Percentiles rank a stretch among this genome's conserved stretches.
Evolutionary conservation across 768 basidiomycete genomes (phyloP).

Genomic region (Gymnopilus dilepis): DNA sequence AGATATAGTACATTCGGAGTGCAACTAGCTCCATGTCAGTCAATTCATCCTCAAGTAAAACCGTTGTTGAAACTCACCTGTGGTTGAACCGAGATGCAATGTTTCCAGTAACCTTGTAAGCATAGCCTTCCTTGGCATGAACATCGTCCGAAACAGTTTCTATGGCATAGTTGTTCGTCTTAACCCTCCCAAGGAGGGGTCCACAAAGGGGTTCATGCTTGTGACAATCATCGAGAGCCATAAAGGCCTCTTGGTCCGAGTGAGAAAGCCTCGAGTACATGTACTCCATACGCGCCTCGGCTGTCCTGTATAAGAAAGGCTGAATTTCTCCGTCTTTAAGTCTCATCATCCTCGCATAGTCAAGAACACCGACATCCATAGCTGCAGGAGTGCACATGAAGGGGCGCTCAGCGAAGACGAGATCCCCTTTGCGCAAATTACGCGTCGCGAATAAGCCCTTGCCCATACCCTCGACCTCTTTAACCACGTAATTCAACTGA

Average conservation of each 20-base stretch:
- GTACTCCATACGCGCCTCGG: not conserved
- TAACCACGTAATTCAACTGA: not conserved
- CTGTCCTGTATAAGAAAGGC: not conserved
- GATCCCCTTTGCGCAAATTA: not conserved
- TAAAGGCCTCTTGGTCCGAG: not conserved
- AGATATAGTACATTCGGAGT: not conserved
- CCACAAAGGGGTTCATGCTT: not conserved
- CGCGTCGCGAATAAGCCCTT: not conserved
- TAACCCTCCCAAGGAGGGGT: not conserved
- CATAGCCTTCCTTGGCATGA: not conserved
- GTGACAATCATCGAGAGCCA: not conserved
- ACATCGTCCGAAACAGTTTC: not conserved
- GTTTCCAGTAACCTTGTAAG: not conserved
- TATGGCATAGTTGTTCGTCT: not conserved
- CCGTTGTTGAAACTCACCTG: not conserved
- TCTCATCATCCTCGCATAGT: not conserved
- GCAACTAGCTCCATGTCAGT: slow-evolving; percentile 5
- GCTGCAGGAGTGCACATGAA: not conserved
- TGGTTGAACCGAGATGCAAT: not conserved
- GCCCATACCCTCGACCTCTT: not conserved
- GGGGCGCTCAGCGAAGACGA: slow-evolving; percentile 2
- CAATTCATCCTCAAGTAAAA: not conserved
- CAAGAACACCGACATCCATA: not conserved
- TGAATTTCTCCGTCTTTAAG: not conserved
- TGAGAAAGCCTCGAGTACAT: not conserved